phyloP scores from a whole-genome alignment of 2,329 filamentous ascomycete genomes.

The Pezizomycotina sp. region DNA sequence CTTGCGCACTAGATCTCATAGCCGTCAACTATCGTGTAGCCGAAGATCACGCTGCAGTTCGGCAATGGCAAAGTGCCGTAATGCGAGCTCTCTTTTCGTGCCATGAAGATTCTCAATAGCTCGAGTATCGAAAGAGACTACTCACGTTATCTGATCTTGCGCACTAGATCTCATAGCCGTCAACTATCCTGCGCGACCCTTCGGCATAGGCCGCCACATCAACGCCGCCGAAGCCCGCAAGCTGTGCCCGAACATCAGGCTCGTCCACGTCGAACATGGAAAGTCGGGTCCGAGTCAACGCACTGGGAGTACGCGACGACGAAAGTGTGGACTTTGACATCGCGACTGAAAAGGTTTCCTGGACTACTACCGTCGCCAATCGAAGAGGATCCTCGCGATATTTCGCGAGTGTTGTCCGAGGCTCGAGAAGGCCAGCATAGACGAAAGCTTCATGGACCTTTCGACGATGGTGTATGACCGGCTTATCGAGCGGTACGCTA shows the following conservation, averaged over 20 bases:
- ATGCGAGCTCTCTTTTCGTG: too few relatives aligned
- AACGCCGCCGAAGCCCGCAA: constrained; percentile 68
- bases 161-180: constrained; percentile 56
- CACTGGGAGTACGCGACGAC: constrained; percentile 78
- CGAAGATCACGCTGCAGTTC: too few relatives aligned
- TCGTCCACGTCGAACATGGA: constrained; percentile 46
- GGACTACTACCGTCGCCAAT: constrained; percentile 78
- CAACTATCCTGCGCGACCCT: constrained; percentile 79
- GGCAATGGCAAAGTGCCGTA: too few relatives aligned
- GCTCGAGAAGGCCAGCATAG: constrained; percentile 73
- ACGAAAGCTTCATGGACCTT: constrained; percentile 89
- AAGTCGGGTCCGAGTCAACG: constrained; percentile 62
- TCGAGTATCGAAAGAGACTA: constrained; percentile 45
- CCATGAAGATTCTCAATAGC: constrained; percentile 2
- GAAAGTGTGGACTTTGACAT: constrained; percentile 41
- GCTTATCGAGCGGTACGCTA: constrained; percentile 53
- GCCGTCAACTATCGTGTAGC: constrained; percentile 77
- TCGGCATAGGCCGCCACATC: constrained; percentile 64
- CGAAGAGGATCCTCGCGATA: constrained; percentile 56
- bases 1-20: constrained; percentile 41
- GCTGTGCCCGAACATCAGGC: constrained; percentile 64
- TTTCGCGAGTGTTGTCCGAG: constrained; percentile 21
- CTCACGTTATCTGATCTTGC: background rate
- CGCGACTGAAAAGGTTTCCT: constrained; percentile 78
- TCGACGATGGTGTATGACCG: constrained; percentile 66